A percentile compares a stretch with the other conserved stretches of the same genome.
phyloP scores from a whole-genome alignment of 306 rosid genomes.

The Macrotyloma uniflorum region DNA sequence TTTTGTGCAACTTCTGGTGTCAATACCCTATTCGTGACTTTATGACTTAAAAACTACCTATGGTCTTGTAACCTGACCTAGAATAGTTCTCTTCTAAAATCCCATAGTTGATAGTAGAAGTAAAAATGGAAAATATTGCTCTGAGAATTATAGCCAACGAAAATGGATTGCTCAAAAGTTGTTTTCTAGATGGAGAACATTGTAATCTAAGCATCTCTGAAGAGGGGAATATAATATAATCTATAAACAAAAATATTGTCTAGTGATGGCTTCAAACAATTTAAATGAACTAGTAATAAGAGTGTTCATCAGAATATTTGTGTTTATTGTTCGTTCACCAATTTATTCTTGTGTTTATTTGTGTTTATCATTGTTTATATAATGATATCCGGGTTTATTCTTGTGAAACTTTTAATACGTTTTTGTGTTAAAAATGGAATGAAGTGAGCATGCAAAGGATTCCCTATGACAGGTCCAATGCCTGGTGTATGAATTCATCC shows the following conservation, averaged over 20 bases:
- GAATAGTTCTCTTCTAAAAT: too few species aligned
- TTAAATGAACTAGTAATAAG: neutral
- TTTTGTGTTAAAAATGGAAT: neutral
- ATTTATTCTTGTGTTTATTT: neutral
- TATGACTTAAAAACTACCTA: too few species aligned
- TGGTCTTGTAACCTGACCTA: too few species aligned
- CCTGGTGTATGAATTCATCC: neutral
- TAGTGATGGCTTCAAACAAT: neutral
- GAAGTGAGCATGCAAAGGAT: neutral
- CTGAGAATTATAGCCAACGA: neutral
- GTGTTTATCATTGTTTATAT: neutral
- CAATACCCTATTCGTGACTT: neutral
- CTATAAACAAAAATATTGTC: neutral
- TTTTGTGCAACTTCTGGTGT: neutral
- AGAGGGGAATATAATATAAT: neutral
- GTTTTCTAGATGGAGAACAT: neutral
- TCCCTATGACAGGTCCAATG: neutral
- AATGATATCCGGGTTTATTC: neutral
- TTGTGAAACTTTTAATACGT: neutral
- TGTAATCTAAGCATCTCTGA: neutral
- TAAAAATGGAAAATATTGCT: too few species aligned
- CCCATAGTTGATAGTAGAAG: too few species aligned
- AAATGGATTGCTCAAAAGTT: too few species aligned
- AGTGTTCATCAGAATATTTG: neutral
- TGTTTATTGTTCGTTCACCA: neutral